Conservation (phyloP, 768 basidiomycete genomes). For the Roridomyces roridus region DNA sequence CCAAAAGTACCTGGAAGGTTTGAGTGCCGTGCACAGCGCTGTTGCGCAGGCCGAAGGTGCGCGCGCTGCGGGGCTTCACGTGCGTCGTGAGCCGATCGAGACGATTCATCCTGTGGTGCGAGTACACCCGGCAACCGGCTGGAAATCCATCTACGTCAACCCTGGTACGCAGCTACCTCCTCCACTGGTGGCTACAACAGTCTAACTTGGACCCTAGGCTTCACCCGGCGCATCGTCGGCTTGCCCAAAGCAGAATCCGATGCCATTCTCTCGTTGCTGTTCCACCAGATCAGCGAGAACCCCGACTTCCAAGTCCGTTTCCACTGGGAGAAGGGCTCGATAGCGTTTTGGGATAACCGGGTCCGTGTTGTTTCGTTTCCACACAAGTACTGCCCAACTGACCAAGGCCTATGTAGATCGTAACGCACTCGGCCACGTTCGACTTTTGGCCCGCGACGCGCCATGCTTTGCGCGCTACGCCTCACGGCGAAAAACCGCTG, state of each 20-base stretch:
- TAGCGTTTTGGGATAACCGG: slow-evolving; percentile 67
- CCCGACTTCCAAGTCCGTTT: slow-evolving; percentile 79
- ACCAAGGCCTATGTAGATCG: slow-evolving; percentile 56
- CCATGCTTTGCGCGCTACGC: slow-evolving; percentile 82
- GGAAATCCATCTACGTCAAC: slow-evolving; percentile 86
- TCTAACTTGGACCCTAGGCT: slow-evolving; percentile 49
- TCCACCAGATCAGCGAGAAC: slow-evolving; percentile 72
- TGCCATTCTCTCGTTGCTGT: slow-evolving; percentile 70
- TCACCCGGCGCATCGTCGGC: slow-evolving; percentile 80
- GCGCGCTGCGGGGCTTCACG: slow-evolving; percentile 69
- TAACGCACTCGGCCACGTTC: slow-evolving; percentile 81
- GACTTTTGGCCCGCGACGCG: slow-evolving; percentile 82
- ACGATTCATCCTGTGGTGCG: slow-evolving; percentile 82
- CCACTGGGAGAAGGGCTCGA: slow-evolving; percentile 76
- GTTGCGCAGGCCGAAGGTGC: slow-evolving; percentile 81
- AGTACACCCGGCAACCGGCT: slow-evolving; percentile 84
- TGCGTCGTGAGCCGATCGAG: slow-evolving; percentile 73
- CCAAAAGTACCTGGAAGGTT: slow-evolving; percentile 78
- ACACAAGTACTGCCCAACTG: not conserved
- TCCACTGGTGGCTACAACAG: no score
- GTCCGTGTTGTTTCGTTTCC: not conserved
- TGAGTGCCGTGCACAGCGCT: slow-evolving; percentile 77
- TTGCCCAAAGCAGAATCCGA: slow-evolving; percentile 87
- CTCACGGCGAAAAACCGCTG: slow-evolving; percentile 79
- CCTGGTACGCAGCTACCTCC: slow-evolving; percentile 50